Conservation (phyloP, 2,329 filamentous ascomycete genomes). For the Ustilaginoidea virens region DNA sequence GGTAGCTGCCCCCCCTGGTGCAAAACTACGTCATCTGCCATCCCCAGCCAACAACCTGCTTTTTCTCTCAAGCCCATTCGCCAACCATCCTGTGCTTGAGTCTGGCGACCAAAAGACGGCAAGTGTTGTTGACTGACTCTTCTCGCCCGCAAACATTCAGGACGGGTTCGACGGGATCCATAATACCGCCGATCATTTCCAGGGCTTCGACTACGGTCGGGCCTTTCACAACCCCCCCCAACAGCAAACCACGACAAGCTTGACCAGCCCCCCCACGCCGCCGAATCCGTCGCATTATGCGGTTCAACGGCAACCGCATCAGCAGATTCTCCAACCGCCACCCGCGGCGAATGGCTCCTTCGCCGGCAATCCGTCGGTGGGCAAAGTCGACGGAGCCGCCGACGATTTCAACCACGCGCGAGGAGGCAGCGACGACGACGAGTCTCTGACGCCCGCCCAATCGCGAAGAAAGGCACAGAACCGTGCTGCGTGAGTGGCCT, state of each 20-base stretch:
- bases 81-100: no score
- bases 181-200: conserved; percentile 30
- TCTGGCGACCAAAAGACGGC: no score
- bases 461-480: conserved; percentile 46
- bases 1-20: no score
- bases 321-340: background rate
- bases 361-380: conserved; percentile 8
- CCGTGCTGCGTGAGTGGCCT: conserved; percentile 41
- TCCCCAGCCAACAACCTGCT: no score
- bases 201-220: conserved; percentile 26
- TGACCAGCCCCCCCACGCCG: conserved; percentile 34
- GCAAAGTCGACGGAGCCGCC: conserved; percentile 22
- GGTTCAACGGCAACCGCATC: conserved; percentile 10
- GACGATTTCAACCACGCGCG: conserved; percentile 17
- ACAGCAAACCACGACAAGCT: conserved; percentile 10
- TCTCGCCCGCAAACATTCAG: conserved; percentile 15
- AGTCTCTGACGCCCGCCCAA: conserved; percentile 39
- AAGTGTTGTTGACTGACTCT: no score
- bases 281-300: conserved; percentile 24
- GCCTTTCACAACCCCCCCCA: conserved; percentile 22
- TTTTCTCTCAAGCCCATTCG: background rate
- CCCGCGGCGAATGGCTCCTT: conserved; percentile 8
- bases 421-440: conserved; percentile 39
- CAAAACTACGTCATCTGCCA: no score
- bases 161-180: conserved; percentile 32